These are phyloP conservation scores for Taxillus chinensis DNA, from an alignment of 164 flowering plant genomes.

Conservation along the genomic window DNA sequence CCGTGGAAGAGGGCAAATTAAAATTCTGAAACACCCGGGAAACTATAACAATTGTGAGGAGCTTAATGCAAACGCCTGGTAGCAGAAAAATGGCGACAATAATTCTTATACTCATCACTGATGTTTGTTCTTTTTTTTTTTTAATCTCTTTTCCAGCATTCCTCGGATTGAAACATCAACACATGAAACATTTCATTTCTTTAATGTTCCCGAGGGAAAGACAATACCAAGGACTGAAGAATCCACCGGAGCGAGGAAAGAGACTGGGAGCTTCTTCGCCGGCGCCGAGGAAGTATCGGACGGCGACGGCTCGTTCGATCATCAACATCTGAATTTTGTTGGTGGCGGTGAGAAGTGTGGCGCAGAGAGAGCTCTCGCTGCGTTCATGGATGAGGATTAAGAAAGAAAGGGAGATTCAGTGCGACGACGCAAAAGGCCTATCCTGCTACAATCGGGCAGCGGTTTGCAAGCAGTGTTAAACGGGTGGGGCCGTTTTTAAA, in stretches of 20 bases:
- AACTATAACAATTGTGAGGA: not conserved
- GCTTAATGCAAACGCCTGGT: not conserved
- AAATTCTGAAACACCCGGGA: not conserved
- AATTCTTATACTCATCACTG: not conserved
- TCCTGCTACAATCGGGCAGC: too few species aligned
- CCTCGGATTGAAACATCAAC: not conserved
- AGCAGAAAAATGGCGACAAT: not conserved
- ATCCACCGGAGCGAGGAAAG: slow-evolving; percentile 15
- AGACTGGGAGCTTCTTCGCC: slow-evolving; percentile 18
- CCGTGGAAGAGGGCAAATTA: not conserved
- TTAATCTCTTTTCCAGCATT: not conserved
- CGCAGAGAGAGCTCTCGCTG: too few species aligned
- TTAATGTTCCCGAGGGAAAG: too few species aligned
- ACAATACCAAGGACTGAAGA: slow-evolving; percentile 29
- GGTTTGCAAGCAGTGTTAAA: too few species aligned
- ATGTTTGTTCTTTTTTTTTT: not conserved
- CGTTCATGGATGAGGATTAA: too few species aligned
- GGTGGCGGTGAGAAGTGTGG: not conserved
- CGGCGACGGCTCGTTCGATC: slow-evolving; percentile 39
- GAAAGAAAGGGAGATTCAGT: too few species aligned
- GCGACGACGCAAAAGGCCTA: too few species aligned
- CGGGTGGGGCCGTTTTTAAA: too few species aligned
- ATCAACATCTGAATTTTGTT: slow-evolving; percentile 13
- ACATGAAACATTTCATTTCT: too few species aligned
- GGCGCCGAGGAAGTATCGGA: slow-evolving; percentile 32